These are phyloP conservation scores for Crucibulum laeve DNA, from an alignment of 768 basidiomycete genomes.

Conservation along the genomic window DNA sequence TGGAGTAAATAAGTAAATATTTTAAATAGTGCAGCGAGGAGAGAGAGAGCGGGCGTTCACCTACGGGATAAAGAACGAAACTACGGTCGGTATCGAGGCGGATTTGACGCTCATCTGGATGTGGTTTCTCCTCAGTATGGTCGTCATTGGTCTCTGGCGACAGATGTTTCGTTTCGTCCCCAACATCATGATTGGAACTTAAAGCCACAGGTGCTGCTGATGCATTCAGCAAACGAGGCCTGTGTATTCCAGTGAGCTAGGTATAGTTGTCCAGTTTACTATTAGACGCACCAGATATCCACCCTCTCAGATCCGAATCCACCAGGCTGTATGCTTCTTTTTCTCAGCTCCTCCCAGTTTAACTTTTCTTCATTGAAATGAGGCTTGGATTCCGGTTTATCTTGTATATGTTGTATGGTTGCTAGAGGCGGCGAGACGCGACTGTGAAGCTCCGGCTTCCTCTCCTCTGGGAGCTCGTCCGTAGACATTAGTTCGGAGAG, in stretches of 20 bases:
- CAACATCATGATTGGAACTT: conserved; percentile 6
- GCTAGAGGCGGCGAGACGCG: no score
- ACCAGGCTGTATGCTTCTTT: conserved; percentile 47
- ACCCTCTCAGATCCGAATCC: conserved; percentile 59
- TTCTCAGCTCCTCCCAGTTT: conserved; percentile 44
- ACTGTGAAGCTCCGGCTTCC: no score
- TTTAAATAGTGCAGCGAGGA: background rate
- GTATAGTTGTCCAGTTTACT: background rate
- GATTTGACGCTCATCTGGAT: conserved; percentile 85
- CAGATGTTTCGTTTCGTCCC: conserved; percentile 3
- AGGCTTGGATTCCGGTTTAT: no score
- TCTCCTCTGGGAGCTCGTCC: no score
- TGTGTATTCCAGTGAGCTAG: conserved; percentile 1
- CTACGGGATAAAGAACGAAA: conserved; percentile 90
- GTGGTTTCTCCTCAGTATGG: conserved; percentile 21
- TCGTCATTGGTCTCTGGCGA: conserved; percentile 5
- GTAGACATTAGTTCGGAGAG: no score
- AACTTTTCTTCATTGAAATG: no score
- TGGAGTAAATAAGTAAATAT: background rate
- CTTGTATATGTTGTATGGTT: no score
- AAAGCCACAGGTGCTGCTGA: conserved; percentile 1
- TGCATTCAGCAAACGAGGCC: conserved; percentile 24
- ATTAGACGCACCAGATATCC: conserved; percentile 47
- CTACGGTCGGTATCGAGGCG: conserved; percentile 86
- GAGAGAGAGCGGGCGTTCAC: conserved; percentile 35